Evolutionary conservation across 2,329 filamentous ascomycete genomes (phyloP), one percentile per base, ranked within the genome.

Genomic region (Colletotrichum camelliae): DNA sequence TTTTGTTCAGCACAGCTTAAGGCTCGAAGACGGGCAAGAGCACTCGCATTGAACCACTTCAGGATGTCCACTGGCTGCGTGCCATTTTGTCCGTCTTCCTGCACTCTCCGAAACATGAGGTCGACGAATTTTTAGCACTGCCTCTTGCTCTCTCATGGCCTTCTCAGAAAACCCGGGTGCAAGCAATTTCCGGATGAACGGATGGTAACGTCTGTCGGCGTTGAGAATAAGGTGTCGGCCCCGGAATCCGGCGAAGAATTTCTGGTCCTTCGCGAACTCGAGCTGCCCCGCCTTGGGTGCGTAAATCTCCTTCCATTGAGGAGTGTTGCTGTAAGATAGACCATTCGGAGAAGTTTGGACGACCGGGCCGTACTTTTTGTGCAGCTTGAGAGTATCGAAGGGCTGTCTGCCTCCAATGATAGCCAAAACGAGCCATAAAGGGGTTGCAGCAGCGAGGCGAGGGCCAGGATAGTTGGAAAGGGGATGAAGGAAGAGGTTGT

Each of bases 271-370:
- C 8, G 68, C 39, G n/a, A 77, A 67, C 73, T 78, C 73, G 7
- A 24, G 55, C 21, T 43, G 48, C 4, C 60, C 70, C 9, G 57
- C n/a, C 21, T 37, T 66, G 67, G 81, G 79, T 5, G 82, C 81
- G 72, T 86, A 86, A 31, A 88, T 86, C 43, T 88, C 85, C 78
- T 84, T 82, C 82, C 85, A 86, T 6, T 79, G 79, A 3, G 81
- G 71, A 9, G 81, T 79, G 16, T 81, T 78, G 57, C 81, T 84
- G 77, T 87, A 89, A 3, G 86, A 85, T 4, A 89, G 82, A 73
- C 89, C 86, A 68, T 87, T 82, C 1, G 88, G 88, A 5, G 83
- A 83, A 35, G 88, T 80, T 12, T 88, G 85, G 7, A 90, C 87
- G 2, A 89, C 83, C 2, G 82, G 81, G 7, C 88, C 88, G 75